Conservation (phyloP, 176 grass and related monocot genomes). For the Oryza glaberrima region DNA sequence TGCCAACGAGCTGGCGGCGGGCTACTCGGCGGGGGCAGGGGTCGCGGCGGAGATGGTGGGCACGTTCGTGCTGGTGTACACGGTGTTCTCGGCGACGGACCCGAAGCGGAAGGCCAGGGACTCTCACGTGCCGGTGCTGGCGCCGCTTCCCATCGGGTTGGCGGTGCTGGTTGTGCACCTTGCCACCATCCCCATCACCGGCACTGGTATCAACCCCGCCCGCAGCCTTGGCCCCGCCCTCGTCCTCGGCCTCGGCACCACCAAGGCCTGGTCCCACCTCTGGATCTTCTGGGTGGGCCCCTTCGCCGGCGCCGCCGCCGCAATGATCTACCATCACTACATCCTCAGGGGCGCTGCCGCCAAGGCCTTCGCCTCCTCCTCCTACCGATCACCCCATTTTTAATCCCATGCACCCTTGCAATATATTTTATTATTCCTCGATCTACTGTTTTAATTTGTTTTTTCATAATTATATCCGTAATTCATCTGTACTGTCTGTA, state of each 20-base stretch:
- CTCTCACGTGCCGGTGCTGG: conserved; percentile 62
- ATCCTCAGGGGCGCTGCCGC: conserved; percentile 37
- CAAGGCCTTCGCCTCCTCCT: conserved; percentile 43
- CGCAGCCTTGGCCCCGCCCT: conserved; percentile 27
- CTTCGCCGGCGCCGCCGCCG: conserved; percentile 16
- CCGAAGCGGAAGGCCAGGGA: conserved; percentile 71
- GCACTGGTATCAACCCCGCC: conserved; percentile 49
- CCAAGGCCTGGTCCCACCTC: conserved; percentile 45
- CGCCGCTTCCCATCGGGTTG: conserved; percentile 46
- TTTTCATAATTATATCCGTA: background rate
- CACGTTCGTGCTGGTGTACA: conserved; percentile 79
- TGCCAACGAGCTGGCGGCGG: conserved; percentile 58
- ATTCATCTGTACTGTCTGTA: background rate
- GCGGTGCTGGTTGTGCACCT: conserved; percentile 47
- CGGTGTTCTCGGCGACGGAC: conserved; percentile 82
- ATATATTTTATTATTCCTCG: background rate
- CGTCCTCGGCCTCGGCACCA: too few relatives aligned
- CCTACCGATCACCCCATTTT: background rate
- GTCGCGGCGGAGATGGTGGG: conserved; percentile 68
- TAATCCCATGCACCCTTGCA: background rate
- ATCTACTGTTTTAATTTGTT: background rate
- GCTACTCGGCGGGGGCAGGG: conserved; percentile 61
- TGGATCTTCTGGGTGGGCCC: conserved; percentile 57
- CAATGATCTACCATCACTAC: conserved; percentile 49
- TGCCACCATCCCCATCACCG: conserved; percentile 45